Percentiles rank a stretch among this genome's conserved stretches.
These are phyloP conservation scores for Nevesoporus exiguus DNA, from an alignment of 768 basidiomycete genomes.

Conservation along the genomic window DNA sequence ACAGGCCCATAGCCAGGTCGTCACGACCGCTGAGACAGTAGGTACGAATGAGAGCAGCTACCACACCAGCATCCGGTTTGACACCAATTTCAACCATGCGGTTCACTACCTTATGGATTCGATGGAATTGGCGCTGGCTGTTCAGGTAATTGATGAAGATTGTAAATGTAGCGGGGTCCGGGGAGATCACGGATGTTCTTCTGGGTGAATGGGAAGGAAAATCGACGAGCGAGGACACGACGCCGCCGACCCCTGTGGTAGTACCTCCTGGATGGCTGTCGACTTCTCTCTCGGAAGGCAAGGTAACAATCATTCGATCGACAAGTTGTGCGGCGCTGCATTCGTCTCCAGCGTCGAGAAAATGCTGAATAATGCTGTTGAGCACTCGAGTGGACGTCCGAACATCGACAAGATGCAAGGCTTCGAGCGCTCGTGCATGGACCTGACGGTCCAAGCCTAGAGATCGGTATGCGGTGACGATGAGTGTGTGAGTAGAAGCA, in stretches of 20 bases:
- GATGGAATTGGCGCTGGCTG: conserved; percentile 40
- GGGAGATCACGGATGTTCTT: conserved; percentile 26
- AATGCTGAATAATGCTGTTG: conserved; percentile 65
- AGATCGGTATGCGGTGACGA: conserved; percentile 55
- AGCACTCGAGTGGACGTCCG: conserved; percentile 50
- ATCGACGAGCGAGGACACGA: conserved; percentile 2
- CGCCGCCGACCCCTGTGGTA: conserved; percentile 34
- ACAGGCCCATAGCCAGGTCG: conserved; percentile 49
- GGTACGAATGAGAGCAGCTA: conserved; percentile 56
- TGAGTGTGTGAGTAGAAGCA: conserved; percentile 54
- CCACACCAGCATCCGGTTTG: conserved; percentile 42
- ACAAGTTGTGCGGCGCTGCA: conserved; percentile 45
- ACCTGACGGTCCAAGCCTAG: conserved; percentile 58
- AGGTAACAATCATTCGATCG: conserved; percentile 47
- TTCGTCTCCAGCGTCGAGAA: conserved; percentile 54
- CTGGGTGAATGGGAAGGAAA: not conserved
- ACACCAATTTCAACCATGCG: conserved; percentile 44
- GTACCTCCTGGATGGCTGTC: conserved; percentile 18
- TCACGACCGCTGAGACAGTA: conserved; percentile 47
- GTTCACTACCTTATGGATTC: conserved; percentile 44
- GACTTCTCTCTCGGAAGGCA: conserved; percentile 24
- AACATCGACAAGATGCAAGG: conserved; percentile 40
- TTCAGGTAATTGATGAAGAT: conserved; percentile 59
- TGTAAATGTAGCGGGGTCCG: conserved; percentile 60
- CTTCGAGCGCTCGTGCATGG: conserved; percentile 47